A percentile compares a stretch with the other conserved stretches of the same genome.
phyloP scores from a whole-genome alignment of 2,329 filamentous ascomycete genomes.

The Cladosporium sp. region DNA sequence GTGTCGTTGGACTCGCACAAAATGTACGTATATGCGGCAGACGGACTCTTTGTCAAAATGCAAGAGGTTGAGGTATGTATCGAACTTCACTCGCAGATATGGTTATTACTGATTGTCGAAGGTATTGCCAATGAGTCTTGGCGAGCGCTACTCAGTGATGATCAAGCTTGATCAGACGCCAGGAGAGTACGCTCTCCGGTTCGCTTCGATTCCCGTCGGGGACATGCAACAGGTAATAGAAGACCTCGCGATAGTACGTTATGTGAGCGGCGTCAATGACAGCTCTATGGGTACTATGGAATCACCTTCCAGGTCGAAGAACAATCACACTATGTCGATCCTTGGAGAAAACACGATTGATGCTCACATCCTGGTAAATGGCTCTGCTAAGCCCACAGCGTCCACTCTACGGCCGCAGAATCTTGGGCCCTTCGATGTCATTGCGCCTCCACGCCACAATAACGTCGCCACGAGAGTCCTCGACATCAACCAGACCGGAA shows the following conservation, averaged over 20 bases:
- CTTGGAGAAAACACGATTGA: not conserved
- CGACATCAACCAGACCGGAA: not conserved
- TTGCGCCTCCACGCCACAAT: constrained; percentile 1
- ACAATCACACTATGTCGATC: not conserved
- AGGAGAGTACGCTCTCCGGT: constrained; percentile 15
- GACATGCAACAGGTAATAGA: constrained; percentile 14
- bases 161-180: constrained; percentile 15
- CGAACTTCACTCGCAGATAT: not conserved
- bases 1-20: not conserved
- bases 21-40: constrained; percentile 19
- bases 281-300: not conserved
- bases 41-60: constrained; percentile 18
- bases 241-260: constrained; percentile 14
- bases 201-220: constrained; percentile 11
- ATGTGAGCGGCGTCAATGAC: constrained; percentile 12
- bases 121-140: constrained; percentile 12
- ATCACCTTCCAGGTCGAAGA: not conserved
- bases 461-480: constrained; percentile 2
- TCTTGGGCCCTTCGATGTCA: not conserved
- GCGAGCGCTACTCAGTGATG: constrained; percentile 15
- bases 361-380: not conserved
- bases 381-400: not conserved
- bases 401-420: constrained; percentile 1
- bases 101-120: not conserved
- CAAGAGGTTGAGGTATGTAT: constrained; percentile 16